Conservation (phyloP, 2,329 filamentous ascomycete genomes). For the Paracoccidioides brasiliensis region DNA sequence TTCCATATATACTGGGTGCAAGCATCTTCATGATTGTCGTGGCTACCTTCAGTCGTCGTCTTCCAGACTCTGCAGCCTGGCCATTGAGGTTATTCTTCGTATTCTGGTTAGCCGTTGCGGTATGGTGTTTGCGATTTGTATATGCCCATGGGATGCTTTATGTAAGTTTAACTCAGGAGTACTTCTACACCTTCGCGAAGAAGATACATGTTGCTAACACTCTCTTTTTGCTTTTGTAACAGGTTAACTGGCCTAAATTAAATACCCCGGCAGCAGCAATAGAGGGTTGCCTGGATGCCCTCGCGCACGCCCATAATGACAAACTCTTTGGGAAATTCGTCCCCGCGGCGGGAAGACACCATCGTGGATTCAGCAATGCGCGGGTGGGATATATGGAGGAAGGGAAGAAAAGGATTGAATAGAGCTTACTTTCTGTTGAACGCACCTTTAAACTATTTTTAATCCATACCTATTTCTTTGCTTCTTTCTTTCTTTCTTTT, state of each 20-base stretch:
- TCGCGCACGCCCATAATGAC: conserved; percentile 70
- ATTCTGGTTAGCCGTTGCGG: conserved; percentile 58
- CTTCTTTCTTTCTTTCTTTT: no score
- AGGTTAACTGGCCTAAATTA: conserved; percentile 98
- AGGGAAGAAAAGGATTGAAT: conserved; percentile 94
- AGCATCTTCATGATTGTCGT: conserved; percentile 73
- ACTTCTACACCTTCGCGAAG: conserved; percentile 4
- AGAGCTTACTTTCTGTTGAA: conserved; percentile 5
- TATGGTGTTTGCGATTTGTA: conserved; percentile 66
- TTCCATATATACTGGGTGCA: conserved; percentile 81
- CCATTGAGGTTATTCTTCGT: conserved; percentile 71
- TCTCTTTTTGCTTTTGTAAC: neutral
- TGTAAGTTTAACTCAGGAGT: conserved; percentile 45
- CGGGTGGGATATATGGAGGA: conserved; percentile 80
- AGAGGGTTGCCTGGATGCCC: conserved; percentile 80
- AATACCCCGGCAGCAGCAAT: conserved; percentile 75
- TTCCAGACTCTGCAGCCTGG: conserved; percentile 63
- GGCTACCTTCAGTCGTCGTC: conserved; percentile 55
- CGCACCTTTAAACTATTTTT: neutral
- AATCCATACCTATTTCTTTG: neutral
- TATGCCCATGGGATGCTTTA: conserved; percentile 79
- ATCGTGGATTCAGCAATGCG: conserved; percentile 71
- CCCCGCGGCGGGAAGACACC: conserved; percentile 44
- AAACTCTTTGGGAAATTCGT: conserved; percentile 66
- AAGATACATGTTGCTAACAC: conserved; percentile 2